Conservation (phyloP, 495 filamentous ascomycete species). For the Penicillium steckii region DNA sequence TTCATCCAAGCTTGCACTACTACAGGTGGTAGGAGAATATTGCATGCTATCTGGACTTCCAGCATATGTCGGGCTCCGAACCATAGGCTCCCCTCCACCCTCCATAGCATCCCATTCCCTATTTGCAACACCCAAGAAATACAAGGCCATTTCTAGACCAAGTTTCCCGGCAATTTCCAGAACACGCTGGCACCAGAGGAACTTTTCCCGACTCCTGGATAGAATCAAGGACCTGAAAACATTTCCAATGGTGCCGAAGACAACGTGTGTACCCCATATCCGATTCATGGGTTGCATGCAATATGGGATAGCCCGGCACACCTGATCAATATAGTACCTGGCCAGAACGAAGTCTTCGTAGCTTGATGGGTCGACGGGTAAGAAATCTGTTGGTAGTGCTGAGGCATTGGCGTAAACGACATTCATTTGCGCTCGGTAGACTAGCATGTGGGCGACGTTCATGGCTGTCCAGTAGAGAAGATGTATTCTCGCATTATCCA, state of each 20-base stretch:
- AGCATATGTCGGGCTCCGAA: background rate
- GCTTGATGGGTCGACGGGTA: background rate
- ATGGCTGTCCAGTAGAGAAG: background rate
- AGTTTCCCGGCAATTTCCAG: background rate
- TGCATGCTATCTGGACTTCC: background rate
- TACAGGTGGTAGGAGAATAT: too few relatives aligned
- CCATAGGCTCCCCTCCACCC: too few relatives aligned
- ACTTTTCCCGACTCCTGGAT: background rate
- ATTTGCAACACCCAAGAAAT: background rate
- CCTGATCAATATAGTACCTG: background rate
- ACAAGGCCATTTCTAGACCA: background rate
- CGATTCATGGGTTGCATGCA: background rate
- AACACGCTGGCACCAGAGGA: background rate
- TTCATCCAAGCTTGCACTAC: too few relatives aligned
- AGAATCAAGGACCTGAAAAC: background rate
- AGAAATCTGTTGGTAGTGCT: background rate
- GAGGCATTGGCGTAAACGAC: background rate
- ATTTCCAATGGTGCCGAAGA: background rate
- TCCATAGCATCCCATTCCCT: background rate
- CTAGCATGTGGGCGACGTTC: background rate
- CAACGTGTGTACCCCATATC: background rate
- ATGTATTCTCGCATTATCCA: background rate
- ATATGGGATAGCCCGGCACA: background rate
- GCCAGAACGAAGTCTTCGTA: background rate
- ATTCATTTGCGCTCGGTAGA: background rate